phyloP scores from a whole-genome alignment of 1,139 yeast genomes.

The Kluyveromyces marxianus region DNA sequence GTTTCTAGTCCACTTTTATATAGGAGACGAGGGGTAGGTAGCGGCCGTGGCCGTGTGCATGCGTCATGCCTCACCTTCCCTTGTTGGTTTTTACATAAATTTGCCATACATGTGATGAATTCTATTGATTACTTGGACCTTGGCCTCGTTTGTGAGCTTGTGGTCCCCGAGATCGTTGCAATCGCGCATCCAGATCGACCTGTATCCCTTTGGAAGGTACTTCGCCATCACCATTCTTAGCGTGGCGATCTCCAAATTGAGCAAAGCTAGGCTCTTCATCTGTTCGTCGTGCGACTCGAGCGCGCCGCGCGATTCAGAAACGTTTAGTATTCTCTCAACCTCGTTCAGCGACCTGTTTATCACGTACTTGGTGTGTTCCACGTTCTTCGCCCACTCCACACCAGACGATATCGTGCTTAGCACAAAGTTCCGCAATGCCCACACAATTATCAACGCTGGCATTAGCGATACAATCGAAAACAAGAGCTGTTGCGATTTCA shows the following conservation, averaged over 20 bases:
- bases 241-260: slow-evolving; percentile 51
- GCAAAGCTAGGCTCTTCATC: slow-evolving; percentile 33
- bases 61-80: too few relatives aligned
- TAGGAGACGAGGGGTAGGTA: too few relatives aligned
- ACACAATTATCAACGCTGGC: slow-evolving; percentile 58
- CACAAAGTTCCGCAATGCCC: slow-evolving; percentile 11
- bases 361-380: slow-evolving; percentile 17
- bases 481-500: slow-evolving; percentile 86
- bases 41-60: too few relatives aligned
- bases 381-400: slow-evolving; percentile 20
- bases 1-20: too few relatives aligned
- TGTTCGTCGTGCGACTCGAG: slow-evolving; percentile 17
- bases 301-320: slow-evolving; percentile 11
- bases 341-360: slow-evolving; percentile 48
- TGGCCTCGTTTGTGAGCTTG: slow-evolving; percentile 30
- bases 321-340: slow-evolving; percentile 46
- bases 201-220: slow-evolving; percentile 42
- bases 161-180: slow-evolving; percentile 41
- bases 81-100: slow-evolving; percentile 15
- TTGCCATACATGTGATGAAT: slow-evolving; percentile 49
- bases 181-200: slow-evolving; percentile 48
- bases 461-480: slow-evolving; percentile 86
- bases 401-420: slow-evolving; percentile 20
- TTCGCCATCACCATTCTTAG: slow-evolving; percentile 42
- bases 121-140: slow-evolving; percentile 41